Evolutionary conservation across 768 basidiomycete genomes (phyloP).

Genomic region (Tricholoma bakamatsutake): DNA sequence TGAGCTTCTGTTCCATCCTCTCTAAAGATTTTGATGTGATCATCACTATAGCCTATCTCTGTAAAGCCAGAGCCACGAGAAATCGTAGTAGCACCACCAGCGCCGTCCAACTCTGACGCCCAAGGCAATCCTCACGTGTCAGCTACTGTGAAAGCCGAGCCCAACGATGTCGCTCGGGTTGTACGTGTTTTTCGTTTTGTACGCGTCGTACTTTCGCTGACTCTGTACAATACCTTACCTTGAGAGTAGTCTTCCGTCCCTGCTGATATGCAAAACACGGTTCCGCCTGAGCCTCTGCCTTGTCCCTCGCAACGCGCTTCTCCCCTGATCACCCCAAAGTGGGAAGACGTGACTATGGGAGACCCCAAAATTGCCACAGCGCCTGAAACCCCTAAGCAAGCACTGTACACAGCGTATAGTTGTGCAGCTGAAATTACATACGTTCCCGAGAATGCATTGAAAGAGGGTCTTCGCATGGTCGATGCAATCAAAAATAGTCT

Average conservation of each 20-base stretch:
- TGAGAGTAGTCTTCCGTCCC: constrained; percentile 22
- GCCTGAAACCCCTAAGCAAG: constrained; percentile 8
- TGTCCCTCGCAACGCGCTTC: not conserved
- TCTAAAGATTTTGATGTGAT: too few species aligned
- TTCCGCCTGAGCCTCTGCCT: not conserved
- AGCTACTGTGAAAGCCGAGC: constrained; percentile 26
- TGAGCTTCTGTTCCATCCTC: not conserved
- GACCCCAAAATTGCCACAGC: constrained; percentile 6
- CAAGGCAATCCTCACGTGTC: constrained; percentile 2
- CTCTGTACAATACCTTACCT: constrained; percentile 15
- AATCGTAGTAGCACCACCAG: constrained; percentile 9
- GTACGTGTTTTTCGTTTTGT: constrained; percentile 13
- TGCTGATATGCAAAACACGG: constrained; percentile 11
- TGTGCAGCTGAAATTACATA: constrained; percentile 40
- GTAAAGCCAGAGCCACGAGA: constrained; percentile 15
- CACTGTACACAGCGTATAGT: constrained; percentile 30
- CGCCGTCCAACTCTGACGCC: constrained; percentile 6
- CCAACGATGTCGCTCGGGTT: constrained; percentile 20
- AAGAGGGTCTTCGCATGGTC: constrained; percentile 49
- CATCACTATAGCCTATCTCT: constrained; percentile 4
- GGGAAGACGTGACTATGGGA: constrained; percentile 10
- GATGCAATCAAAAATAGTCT: constrained; percentile 38
- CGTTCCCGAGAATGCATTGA: constrained; percentile 42
- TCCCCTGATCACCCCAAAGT: not conserved
- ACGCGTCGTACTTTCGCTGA: not conserved